Evolutionary conservation across 768 basidiomycete species (phyloP), one percentile per base, ranked within the genome.

Genomic region (Boletellus ananas): DNA sequence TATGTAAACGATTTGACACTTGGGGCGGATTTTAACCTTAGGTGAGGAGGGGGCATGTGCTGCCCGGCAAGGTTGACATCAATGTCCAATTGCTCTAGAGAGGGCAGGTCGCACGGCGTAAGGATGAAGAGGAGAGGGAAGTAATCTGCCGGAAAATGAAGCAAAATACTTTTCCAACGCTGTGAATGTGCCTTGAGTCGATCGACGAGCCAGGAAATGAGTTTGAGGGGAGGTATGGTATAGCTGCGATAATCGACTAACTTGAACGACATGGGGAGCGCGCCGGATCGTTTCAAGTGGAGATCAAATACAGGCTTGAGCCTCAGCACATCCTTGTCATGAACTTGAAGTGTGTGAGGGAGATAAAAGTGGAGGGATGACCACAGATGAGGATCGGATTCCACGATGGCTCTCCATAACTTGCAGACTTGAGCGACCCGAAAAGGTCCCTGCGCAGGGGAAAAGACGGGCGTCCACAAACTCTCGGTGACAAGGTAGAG

Each of bases 361-460:
- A 65, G 44, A 38, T 45, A 44, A 8, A 66, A 16, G 10, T 35
- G 47, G 34, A 66, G 52, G 25, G 54, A 54, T 3, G 52, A 50
- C 65, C 65, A 66, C 1, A 66, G 55, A 17, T 11, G 34, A 3
- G 59, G 52, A 4, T 53, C 18, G 16, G 47, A 51, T 34, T 49
- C 41, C 4, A 33, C 45, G 10, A 59, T 16, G 12, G 47, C 27
- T n/a, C 47, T 56, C 65, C 65, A 66, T 20, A 27, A 31, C 3
- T 45, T 46, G 47, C 64, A 64, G 33, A 66, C 52, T 16, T 51
- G 52, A 4, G 41, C 37, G 23, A 66, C 4, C 25, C 20, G 12
- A 38, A 18, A 38, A 5, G 20, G 37, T 21, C 37, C 10, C 37
- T 21, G 37, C 0, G 37, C 9, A 12, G 17, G 29, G 25, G 9